Evolutionary conservation across 106 monocot species (phyloP), one percentile per base, ranked within the genome.

Genomic region (Dendrobium nobile): DNA sequence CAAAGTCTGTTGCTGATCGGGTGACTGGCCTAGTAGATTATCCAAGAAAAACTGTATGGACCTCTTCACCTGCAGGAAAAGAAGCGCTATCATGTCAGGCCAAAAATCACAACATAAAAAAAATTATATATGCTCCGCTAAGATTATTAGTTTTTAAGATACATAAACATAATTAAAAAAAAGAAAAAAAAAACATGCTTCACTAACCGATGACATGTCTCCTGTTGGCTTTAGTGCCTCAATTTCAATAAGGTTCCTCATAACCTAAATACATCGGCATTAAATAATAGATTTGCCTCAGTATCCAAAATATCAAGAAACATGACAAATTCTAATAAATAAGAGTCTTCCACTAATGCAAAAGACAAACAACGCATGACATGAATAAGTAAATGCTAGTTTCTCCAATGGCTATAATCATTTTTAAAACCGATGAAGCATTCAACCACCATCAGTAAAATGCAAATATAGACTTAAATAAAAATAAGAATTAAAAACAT

Each of bases 211-310:
- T 84, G 95, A 91, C 85, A 95, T 76, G 70, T 99, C 99, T 75
- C 95, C 99, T 56, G 95, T 99, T 45, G 99, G 91, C 84, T 88
- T 87, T 77, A 99, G 95, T 75, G 91, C 95, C 90, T 90, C 95
- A 31, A 99, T 85, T 41, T 93, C 91, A 85, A 99, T 86, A 41
- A 99, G 95, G 75, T 88, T 82, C 75, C 76, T 84, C 73, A 95
- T 82, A 79, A 95, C 95, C 99, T 99, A 87, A 47, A 82, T 33
- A 19, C 10, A 76, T 41, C 15, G 48, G 3, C 47, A 48, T 48
- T 76, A 74, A 74, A 42, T 18, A 73, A 47, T 40, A 61, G 61
- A 17, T 67, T 72, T 42, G 41, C 73, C 59, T 51, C 16, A 47
- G 16, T 54, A 51, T 77, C 18, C 17, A 79, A 59, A 47, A 40